phyloP scores from a whole-genome alignment of 768 basidiomycete genomes.

The Panus rudis region DNA sequence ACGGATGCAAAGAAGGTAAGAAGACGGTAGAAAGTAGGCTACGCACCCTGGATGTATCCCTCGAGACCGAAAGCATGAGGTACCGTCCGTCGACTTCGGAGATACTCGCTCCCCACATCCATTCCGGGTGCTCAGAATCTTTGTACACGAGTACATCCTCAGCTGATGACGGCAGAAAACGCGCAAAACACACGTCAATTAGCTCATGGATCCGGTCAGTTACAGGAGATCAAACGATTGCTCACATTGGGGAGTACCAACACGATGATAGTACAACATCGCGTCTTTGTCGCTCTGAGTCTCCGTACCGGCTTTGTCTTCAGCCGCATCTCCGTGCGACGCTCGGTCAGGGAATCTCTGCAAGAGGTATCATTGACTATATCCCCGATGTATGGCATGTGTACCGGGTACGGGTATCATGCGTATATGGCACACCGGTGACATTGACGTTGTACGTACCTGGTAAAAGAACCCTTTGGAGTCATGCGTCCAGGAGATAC shows the following conservation, averaged over 20 bases:
- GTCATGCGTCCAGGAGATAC: conserved; percentile 68
- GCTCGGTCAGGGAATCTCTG: conserved; percentile 52
- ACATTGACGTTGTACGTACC: conserved; percentile 22
- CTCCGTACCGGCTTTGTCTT: conserved; percentile 50
- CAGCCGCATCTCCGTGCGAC: conserved; percentile 37
- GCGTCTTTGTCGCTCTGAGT: conserved; percentile 60
- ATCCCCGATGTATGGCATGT: conserved; percentile 1
- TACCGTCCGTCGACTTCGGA: conserved; percentile 63
- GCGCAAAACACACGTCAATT: not conserved
- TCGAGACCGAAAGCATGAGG: conserved; percentile 43
- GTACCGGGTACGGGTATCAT: not conserved
- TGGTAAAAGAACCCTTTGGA: conserved; percentile 85
- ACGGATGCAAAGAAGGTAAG: not conserved
- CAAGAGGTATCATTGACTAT: not conserved
- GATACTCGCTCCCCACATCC: conserved; percentile 51
- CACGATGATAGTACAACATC: conserved; percentile 68
- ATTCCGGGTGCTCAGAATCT: conserved; percentile 56
- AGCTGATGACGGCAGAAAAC: conserved; percentile 29
- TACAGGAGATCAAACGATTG: conserved; percentile 2
- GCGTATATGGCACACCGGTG: not conserved
- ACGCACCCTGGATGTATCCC: conserved; percentile 59
- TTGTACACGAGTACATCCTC: conserved; percentile 63
- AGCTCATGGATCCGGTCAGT: not conserved
- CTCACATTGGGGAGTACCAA: conserved; percentile 66
- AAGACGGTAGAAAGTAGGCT: no score